Percentiles rank a stretch among this genome's conserved stretches.
phyloP scores from a whole-genome alignment of 2,329 filamentous ascomycete genomes.

The Fusarium longipes region DNA sequence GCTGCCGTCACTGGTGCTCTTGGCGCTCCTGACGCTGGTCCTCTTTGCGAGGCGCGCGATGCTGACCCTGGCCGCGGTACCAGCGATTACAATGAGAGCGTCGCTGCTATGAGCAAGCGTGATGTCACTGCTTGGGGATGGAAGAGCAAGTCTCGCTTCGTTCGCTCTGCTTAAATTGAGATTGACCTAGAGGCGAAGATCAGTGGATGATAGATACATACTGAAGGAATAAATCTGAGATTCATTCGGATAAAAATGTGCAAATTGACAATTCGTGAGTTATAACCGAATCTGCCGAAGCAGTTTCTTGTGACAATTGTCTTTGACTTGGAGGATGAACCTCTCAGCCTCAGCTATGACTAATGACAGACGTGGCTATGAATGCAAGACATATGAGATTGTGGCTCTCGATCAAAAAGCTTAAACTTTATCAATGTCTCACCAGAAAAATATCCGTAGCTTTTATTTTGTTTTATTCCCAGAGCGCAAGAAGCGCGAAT shows the following conservation, averaged over 20 bases:
- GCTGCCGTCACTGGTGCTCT: conserved; percentile 45
- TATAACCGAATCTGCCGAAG: background rate
- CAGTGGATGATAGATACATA: background rate
- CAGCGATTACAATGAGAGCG: conserved; percentile 50
- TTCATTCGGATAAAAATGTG: background rate
- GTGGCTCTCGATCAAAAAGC: background rate
- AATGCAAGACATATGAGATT: background rate
- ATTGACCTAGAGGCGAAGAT: background rate
- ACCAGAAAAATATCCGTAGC: background rate
- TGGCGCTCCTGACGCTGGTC: conserved; percentile 27
- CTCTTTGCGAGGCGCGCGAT: conserved; percentile 50
- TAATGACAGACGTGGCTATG: background rate
- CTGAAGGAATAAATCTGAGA: background rate
- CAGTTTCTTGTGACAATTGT: background rate
- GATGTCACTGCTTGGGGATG: conserved; percentile 33
- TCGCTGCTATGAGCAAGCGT: conserved; percentile 38
- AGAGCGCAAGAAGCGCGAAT: too few relatives aligned
- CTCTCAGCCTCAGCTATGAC: background rate
- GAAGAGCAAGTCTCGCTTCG: conserved; percentile 31
- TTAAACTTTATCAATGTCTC: background rate
- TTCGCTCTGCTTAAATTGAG: conserved; percentile 16
- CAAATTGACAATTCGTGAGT: background rate
- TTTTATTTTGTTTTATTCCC: too few relatives aligned
- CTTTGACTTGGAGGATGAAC: background rate
- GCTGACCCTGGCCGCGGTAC: conserved; percentile 56